Evolutionary conservation across 176 grass and related monocot genomes (phyloP), one percentile per base, ranked within the genome.

Genomic region (Oryza officinalis): DNA sequence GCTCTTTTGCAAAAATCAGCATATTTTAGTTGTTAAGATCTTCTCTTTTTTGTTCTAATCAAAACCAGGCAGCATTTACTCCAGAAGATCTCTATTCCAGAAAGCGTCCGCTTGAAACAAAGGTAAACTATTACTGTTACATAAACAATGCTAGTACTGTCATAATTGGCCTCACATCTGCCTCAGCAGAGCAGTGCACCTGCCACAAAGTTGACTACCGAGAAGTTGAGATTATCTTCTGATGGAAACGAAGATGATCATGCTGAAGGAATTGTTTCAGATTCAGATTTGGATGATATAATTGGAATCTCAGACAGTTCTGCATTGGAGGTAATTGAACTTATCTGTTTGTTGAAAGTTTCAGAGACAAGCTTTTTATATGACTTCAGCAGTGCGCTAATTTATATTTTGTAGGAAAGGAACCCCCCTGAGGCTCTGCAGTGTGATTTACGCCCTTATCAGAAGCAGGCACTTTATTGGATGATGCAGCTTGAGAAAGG

Each of bases 401-500:
- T 83, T 41, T 84, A 45, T 72, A 52, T 79, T 33, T 78, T 83
- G 6, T 76, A 98, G 96, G 93, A 95, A 86, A 92, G 83, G 85
- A 83, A 18, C 30, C 84, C 91, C n/a, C 91, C 91, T 60, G 91
- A 87, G 43, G 81, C 76, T 88, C 64, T 98, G 85, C 82, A 83
- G 23, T 98, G 96, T 49, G 91, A 98, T 65, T 68, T 98, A 73
- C 93, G 91, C 33, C 85, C 93, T 78, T 98, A 98, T 77, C 96
- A 95, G 76, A 98, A 98, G 81, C 96, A 98, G 80, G 96, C 96
- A 74, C 91, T 98, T 83, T 87, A 95, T 52, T 98, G 96, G 96
- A 98, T 98, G 96, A 37, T 93, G 66, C 92, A 90, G 68, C 71
- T 93, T 76, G 96, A 98, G 87, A 90, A 93, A 89, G 87, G 91